phyloP scores from a whole-genome alignment of 495 filamentous ascomycete genomes.

The Venustampulla echinocandica region DNA sequence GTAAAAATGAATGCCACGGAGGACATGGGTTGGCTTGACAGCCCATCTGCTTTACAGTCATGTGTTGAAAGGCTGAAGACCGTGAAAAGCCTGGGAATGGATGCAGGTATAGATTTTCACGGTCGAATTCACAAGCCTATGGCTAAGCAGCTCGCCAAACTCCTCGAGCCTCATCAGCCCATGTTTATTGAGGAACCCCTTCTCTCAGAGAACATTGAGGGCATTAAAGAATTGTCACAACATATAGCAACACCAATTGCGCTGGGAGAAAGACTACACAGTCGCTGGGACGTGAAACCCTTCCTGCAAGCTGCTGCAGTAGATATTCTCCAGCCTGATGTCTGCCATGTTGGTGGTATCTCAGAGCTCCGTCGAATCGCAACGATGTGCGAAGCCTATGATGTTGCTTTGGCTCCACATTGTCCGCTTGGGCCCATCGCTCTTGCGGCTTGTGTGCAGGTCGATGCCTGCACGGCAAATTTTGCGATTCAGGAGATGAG shows the following conservation, averaged over 20 bases:
- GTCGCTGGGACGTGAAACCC: constrained; percentile 66
- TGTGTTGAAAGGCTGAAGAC: constrained; percentile 59
- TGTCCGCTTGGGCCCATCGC: constrained; percentile 72
- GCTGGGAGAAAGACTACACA: constrained; percentile 66
- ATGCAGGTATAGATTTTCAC: constrained; percentile 70
- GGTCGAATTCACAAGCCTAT: constrained; percentile 72
- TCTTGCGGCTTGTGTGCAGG: constrained; percentile 63
- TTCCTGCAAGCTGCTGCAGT: constrained; percentile 62
- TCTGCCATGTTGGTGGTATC: constrained; percentile 68
- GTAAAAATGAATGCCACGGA: constrained; percentile 82
- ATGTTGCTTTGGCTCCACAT: constrained; percentile 69
- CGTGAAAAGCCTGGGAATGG: constrained; percentile 62
- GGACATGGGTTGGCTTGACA: constrained; percentile 73
- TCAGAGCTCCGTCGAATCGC: constrained; percentile 65
- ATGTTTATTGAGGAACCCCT: constrained; percentile 79
- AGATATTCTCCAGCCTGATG: constrained; percentile 70
- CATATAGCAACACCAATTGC: constrained; percentile 61
- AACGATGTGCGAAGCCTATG: constrained; percentile 67
- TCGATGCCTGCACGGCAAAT: constrained; percentile 55
- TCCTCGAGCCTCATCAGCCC: constrained; percentile 59
- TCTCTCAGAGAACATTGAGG: constrained; percentile 61
- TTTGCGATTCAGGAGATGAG: constrained; percentile 80
- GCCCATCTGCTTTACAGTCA: constrained; percentile 52
- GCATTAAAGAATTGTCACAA: constrained; percentile 55
- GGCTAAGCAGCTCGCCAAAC: constrained; percentile 68